Evolutionary conservation across 441 rosid genomes (phyloP).

Genomic region (Brassica hybrid): DNA sequence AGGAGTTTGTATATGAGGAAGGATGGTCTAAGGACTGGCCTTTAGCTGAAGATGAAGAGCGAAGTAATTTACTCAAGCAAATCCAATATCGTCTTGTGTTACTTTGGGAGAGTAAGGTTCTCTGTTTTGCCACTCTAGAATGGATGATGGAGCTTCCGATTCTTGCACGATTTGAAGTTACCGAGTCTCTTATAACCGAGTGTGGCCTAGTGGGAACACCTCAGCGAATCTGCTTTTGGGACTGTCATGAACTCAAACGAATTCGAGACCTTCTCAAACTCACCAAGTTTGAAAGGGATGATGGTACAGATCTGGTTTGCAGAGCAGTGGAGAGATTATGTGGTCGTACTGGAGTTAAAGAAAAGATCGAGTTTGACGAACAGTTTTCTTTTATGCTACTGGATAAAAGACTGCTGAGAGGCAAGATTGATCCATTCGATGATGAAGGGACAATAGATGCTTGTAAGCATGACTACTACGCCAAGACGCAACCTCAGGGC

Average conservation of each 20-base stretch:
- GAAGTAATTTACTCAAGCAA: slow-evolving; percentile 24
- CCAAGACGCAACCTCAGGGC: slow-evolving; percentile 30
- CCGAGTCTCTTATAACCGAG: slow-evolving; percentile 11
- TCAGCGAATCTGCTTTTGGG: slow-evolving; percentile 33
- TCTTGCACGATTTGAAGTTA: slow-evolving; percentile 21
- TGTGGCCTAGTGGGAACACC: slow-evolving; percentile 22
- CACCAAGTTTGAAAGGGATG: slow-evolving; percentile 21
- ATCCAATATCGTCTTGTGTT: slow-evolving; percentile 13
- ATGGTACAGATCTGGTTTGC: slow-evolving; percentile 23
- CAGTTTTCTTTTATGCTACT: slow-evolving; percentile 25
- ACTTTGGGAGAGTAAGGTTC: neutral
- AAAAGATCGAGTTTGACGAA: slow-evolving; percentile 29
- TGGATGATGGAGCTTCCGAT: slow-evolving; percentile 16
- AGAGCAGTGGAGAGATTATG: slow-evolving; percentile 26
- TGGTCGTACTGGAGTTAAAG: slow-evolving; percentile 17
- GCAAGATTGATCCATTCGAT: slow-evolving; percentile 21
- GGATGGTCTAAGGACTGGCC: slow-evolving; percentile 38
- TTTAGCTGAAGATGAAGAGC: slow-evolving; percentile 26
- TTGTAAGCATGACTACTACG: slow-evolving; percentile 21
- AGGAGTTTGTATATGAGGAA: slow-evolving; percentile 24
- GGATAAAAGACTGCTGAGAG: slow-evolving; percentile 34
- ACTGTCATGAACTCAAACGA: slow-evolving; percentile 7
- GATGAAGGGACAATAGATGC: slow-evolving; percentile 27
- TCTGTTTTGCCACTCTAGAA: slow-evolving; percentile 13
- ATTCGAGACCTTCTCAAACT: slow-evolving; percentile 12